Percentiles rank a stretch among this genome's conserved stretches.
Evolutionary conservation across 1,284 basidiomycete genomes (phyloP).

Genomic region (Melampsora larici-populina): DNA sequence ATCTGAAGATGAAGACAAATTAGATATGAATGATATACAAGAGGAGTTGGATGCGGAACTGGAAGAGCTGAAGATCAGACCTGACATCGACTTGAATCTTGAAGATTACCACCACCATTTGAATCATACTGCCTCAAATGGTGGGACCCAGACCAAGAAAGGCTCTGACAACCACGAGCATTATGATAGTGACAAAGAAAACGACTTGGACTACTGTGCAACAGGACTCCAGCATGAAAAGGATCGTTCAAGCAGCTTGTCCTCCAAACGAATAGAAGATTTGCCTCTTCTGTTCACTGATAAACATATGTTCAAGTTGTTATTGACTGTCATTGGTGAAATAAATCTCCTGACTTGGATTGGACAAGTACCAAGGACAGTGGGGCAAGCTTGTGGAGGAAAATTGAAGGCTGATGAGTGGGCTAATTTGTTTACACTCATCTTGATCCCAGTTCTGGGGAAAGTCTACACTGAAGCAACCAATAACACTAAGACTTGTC

Average conservation of each 20-base stretch:
- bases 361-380: constrained; percentile 1
- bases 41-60: not conserved
- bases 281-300: not conserved
- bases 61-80: not conserved
- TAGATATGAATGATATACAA: no score
- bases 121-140: not conserved
- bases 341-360: not conserved
- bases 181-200: not conserved
- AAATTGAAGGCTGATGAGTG: constrained; percentile 11
- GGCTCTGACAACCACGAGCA: not conserved
- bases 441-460: not conserved
- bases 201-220: not conserved
- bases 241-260: no score
- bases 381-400: constrained; percentile 8
- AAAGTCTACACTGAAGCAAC: not conserved
- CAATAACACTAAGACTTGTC: no score
- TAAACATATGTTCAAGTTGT: not conserved
- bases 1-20: not conserved
- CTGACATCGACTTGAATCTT: not conserved
- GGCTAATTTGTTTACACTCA: not conserved
- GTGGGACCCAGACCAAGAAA: no score
- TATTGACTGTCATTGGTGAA: not conserved
- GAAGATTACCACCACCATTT: not conserved
- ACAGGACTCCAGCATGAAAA: not conserved
- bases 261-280: no score